Conservation (phyloP, 148 eudicot genomes). For the Spergularia marina region DNA sequence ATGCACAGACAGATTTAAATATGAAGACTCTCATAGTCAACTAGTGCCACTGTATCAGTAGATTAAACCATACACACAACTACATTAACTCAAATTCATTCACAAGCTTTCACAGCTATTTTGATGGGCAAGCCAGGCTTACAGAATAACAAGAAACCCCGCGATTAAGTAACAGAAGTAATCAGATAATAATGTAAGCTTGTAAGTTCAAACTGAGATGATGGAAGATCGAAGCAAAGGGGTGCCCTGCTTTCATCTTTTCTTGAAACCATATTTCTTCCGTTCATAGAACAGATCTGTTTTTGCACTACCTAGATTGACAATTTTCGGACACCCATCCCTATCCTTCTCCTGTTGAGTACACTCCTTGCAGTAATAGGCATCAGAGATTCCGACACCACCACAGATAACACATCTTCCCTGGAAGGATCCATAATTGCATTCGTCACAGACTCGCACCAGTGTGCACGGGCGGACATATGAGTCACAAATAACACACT, state of each 20-base stretch:
- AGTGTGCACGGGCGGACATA: conserved; percentile 85
- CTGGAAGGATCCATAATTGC: conserved; percentile 85
- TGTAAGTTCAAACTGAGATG: conserved; percentile 3
- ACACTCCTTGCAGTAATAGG: conserved; percentile 80
- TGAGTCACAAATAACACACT: conserved; percentile 77
- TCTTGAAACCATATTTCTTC: conserved; percentile 70
- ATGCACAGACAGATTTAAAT: background rate
- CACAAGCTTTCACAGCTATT: conserved; percentile 18
- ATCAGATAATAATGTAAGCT: conserved; percentile 8
- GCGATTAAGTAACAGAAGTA: background rate
- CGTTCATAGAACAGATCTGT: conserved; percentile 77
- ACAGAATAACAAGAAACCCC: background rate
- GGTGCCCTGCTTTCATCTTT: conserved; percentile 31
- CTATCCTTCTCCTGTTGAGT: conserved; percentile 86
- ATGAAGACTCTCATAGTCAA: background rate
- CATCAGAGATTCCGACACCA: conserved; percentile 84
- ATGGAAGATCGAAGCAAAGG: conserved; percentile 12
- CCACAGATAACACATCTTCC: conserved; percentile 84
- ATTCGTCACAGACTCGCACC: conserved; percentile 72
- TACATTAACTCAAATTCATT: background rate
- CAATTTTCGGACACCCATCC: conserved; percentile 82
- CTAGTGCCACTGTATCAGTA: background rate
- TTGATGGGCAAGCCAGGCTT: conserved; percentile 17
- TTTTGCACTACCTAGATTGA: conserved; percentile 82
- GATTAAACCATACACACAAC: conserved; percentile 1